These are phyloP conservation scores for Lathyrus oleraceus DNA, from an alignment of 306 rosid species.

Conservation along the genomic window DNA sequence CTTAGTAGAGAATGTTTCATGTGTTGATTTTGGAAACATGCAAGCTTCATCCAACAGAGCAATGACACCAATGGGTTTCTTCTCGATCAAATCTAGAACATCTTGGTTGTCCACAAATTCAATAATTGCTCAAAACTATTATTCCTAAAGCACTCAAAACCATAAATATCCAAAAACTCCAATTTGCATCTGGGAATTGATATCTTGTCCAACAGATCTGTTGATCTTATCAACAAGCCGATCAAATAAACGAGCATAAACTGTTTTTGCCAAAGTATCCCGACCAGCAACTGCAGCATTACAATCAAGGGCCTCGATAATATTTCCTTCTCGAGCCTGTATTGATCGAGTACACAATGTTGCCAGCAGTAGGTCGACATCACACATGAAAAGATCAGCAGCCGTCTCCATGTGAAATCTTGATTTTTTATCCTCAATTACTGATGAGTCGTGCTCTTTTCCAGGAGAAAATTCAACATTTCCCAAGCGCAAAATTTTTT, in stretches of 20 bases:
- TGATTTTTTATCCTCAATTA: no score
- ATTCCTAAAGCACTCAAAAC: slow-evolving; percentile 96
- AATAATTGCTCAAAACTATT: no score
- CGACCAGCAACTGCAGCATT: slow-evolving; percentile 87
- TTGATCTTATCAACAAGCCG: slow-evolving; percentile 98
- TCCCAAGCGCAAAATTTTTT: no score
- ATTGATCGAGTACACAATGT: slow-evolving; percentile 85
- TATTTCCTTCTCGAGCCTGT: slow-evolving; percentile 90
- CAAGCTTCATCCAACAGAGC: no score
- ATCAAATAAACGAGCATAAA: slow-evolving; percentile 87
- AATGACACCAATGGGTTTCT: no score
- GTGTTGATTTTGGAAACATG: slow-evolving; percentile 94
- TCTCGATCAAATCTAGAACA: no score
- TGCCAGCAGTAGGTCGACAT: slow-evolving; percentile 66
- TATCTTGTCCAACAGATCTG: slow-evolving; percentile 89
- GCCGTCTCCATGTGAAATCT: no score
- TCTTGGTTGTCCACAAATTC: no score
- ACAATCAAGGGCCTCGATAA: slow-evolving; percentile 89
- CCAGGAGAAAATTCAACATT: no score
- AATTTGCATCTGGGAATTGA: slow-evolving; percentile 69
- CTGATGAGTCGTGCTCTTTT: no score
- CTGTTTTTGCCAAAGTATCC: slow-evolving; percentile 90
- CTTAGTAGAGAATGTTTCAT: no score
- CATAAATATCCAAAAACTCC: slow-evolving; percentile 97
- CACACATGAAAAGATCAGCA: no score